Evolutionary conservation across 345 rosid genomes (phyloP).

Genomic region (Orychophragmus violaceus): DNA sequence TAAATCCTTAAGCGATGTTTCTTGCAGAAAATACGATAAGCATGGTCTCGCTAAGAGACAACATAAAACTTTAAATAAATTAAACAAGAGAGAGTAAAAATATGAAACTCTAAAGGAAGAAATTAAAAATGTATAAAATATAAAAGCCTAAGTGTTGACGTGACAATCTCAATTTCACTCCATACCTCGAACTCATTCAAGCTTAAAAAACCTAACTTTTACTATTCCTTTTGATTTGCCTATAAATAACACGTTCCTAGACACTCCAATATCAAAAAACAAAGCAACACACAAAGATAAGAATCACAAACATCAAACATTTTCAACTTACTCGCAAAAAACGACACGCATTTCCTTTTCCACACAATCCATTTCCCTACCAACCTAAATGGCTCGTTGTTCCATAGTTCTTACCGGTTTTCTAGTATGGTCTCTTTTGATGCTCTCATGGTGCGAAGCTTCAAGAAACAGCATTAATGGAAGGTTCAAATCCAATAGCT

Average conservation of each 20-base stretch:
- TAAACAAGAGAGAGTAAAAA: constrained; percentile 1
- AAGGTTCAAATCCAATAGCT: constrained; percentile 6
- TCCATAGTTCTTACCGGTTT: neutral
- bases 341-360: constrained; percentile 10
- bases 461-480: constrained; percentile 19
- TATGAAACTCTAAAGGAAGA: constrained; percentile 5
- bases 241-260: constrained; percentile 25
- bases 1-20: constrained; percentile 30
- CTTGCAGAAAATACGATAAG: constrained; percentile 29
- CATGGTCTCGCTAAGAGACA: constrained; percentile 21
- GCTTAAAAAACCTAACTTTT: constrained; percentile 14
- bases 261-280: constrained; percentile 3
- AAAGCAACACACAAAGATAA: constrained; percentile 21
- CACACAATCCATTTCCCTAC: neutral
- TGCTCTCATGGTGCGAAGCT: constrained; percentile 19
- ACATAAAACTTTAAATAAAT: neutral
- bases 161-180: constrained; percentile 33
- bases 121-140: neutral
- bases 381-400: constrained; percentile 21
- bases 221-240: constrained; percentile 10
- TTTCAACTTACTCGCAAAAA: neutral
- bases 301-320: constrained; percentile 12
- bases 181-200: constrained; percentile 33
- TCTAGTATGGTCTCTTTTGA: neutral
- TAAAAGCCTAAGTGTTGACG: constrained; percentile 17